A percentile compares a stretch with the other conserved stretches of the same genome.
Evolutionary conservation across 257 asterid genomes (phyloP).

Genomic region (Nicotiana otophora): DNA sequence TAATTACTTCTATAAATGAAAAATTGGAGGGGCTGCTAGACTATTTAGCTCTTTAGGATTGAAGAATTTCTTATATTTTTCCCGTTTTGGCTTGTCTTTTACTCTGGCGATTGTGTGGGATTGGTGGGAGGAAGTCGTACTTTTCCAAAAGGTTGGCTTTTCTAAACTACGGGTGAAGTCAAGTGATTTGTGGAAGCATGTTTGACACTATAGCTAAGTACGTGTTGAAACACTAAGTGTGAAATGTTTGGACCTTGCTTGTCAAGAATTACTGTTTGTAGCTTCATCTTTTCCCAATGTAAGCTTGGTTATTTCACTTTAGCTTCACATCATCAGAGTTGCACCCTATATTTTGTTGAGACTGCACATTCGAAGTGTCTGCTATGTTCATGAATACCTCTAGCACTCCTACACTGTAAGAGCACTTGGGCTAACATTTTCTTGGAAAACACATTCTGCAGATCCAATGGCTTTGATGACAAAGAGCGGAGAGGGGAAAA

Average conservation of each 20-base stretch:
- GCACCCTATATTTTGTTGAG: background rate
- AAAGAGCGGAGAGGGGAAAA: slow-evolving; percentile 17
- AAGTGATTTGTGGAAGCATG: background rate
- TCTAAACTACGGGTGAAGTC: background rate
- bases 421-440: background rate
- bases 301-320: background rate
- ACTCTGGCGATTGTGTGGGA: background rate
- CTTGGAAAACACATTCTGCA: background rate
- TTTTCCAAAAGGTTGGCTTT: background rate
- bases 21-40: background rate
- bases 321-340: background rate
- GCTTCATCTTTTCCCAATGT: background rate
- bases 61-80: background rate
- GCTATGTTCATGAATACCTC: background rate
- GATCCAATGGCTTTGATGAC: slow-evolving; percentile 11
- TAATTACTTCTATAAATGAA: background rate
- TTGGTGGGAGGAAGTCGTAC: background rate
- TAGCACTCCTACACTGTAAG: background rate
- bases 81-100: background rate
- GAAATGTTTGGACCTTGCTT: background rate
- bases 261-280: background rate
- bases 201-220: background rate
- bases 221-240: background rate
- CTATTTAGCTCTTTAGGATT: background rate
- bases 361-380: background rate